phyloP scores from a whole-genome alignment of 2,329 filamentous ascomycete species.

The Pseudogymnoascus sp. region DNA sequence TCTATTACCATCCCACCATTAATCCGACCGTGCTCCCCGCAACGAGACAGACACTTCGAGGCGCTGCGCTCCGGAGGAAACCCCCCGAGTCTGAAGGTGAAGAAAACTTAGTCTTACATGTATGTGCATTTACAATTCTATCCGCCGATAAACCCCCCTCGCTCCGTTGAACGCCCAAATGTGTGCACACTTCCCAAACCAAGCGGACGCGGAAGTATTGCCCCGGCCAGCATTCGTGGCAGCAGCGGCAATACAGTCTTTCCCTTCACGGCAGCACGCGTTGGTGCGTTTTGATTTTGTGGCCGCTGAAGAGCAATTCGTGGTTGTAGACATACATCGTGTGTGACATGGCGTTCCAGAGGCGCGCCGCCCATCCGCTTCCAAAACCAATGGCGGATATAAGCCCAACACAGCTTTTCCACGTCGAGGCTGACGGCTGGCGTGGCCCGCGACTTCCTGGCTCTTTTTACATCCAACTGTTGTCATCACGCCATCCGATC shows the following conservation, averaged over 20 bases:
- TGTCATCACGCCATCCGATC: constrained; percentile 4
- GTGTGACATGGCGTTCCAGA: neutral
- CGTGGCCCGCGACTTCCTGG: neutral
- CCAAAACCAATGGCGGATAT: neutral
- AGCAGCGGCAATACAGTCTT: neutral
- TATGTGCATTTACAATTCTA: neutral
- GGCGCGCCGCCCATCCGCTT: neutral
- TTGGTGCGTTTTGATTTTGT: neutral
- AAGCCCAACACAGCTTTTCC: neutral
- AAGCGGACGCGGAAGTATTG: neutral
- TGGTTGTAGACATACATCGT: neutral
- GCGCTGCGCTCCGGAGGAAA: neutral
- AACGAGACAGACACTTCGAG: neutral
- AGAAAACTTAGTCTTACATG: neutral
- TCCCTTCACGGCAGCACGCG: neutral
- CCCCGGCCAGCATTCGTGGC: neutral
- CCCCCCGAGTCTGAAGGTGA: neutral
- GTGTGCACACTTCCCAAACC: neutral
- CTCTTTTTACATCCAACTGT: neutral
- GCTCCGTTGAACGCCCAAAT: neutral
- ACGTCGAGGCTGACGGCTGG: neutral
- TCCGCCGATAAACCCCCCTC: neutral
- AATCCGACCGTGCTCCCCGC: neutral
- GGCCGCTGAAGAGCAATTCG: neutral
- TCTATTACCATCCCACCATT: constrained; percentile 3